Conservation (phyloP, 1,139 yeast species). For the Tardiomyces blankii region DNA sequence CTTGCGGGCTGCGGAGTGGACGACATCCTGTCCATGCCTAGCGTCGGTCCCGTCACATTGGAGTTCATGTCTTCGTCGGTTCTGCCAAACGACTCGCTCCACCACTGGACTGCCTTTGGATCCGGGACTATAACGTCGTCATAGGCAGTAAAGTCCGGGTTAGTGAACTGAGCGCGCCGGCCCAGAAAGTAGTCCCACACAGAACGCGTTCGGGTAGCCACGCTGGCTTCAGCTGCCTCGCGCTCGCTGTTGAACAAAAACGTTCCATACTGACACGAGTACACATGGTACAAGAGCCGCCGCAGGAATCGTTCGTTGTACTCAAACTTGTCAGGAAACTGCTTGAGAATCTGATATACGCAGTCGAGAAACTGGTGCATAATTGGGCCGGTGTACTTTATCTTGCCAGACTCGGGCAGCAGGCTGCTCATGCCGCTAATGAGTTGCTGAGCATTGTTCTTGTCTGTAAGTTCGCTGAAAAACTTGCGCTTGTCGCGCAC, state of each 20-base stretch:
- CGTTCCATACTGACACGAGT: constrained; percentile 93
- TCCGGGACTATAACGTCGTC: constrained; percentile 54
- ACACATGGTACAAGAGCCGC: constrained; percentile 72
- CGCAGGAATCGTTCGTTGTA: constrained; percentile 82
- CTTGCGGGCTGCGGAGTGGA: not conserved
- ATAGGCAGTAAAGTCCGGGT: constrained; percentile 33
- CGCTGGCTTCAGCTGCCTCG: constrained; percentile 38
- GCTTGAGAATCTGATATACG: constrained; percentile 66
- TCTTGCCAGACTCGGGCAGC: constrained; percentile 23
- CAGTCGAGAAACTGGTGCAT: constrained; percentile 92
- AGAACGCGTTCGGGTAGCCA: constrained; percentile 47
- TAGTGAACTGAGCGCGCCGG: constrained; percentile 58
- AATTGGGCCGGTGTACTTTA: constrained; percentile 68
- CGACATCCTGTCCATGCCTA: not conserved
- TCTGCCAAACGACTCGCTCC: constrained; percentile 78
- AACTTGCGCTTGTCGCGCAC: constrained; percentile 7
- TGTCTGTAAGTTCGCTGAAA: constrained; percentile 18
- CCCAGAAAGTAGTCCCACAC: constrained; percentile 94
- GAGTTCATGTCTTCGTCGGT: constrained; percentile 69
- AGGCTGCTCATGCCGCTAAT: constrained; percentile 25
- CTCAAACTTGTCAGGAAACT: constrained; percentile 66
- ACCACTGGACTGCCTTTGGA: constrained; percentile 61
- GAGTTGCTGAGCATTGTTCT: constrained; percentile 31
- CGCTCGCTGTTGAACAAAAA: constrained; percentile 67
- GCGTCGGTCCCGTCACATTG: constrained; percentile 22